These are phyloP conservation scores for Phytophthora citricola DNA, from an alignment of 352 stramenopile species.

Conservation along the genomic window DNA sequence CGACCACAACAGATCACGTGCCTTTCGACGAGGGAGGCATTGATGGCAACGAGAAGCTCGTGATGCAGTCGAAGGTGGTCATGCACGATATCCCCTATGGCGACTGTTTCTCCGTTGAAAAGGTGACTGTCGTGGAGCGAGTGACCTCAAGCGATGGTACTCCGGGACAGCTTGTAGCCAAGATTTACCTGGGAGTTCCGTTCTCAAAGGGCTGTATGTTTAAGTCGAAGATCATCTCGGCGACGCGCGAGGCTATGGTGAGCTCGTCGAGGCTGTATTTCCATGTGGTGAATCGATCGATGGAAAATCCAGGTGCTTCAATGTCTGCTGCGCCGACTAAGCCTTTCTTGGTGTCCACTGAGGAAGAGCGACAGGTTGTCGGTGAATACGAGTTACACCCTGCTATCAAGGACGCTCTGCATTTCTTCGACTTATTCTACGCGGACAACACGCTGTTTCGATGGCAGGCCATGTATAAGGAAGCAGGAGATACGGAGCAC, in stretches of 20 bases:
- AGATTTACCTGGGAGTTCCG: constrained; percentile 78
- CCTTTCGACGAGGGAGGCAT: constrained; percentile 46
- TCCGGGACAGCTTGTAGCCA: constrained; percentile 51
- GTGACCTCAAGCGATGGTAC: constrained; percentile 40
- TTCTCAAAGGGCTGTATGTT: constrained; percentile 92
- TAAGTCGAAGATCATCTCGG: constrained; percentile 90
- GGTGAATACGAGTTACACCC: constrained; percentile 73
- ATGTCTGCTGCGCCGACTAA: constrained; percentile 31
- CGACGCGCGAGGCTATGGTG: constrained; percentile 65
- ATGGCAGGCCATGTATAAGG: constrained; percentile 65
- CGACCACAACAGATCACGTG: constrained; percentile 77
- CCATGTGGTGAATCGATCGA: constrained; percentile 64
- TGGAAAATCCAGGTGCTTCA: constrained; percentile 31
- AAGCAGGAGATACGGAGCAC: constrained; percentile 72
- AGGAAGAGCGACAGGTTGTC: constrained; percentile 72
- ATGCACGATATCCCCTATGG: constrained; percentile 89
- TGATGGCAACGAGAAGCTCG: constrained; percentile 53
- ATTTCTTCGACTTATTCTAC: constrained; percentile 86
- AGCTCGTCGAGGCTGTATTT: constrained; percentile 66
- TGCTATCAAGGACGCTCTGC: constrained; percentile 49
- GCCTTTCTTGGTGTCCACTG: constrained; percentile 73
- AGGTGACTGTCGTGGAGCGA: constrained; percentile 66
- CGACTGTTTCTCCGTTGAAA: constrained; percentile 86
- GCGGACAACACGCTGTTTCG: constrained; percentile 51
- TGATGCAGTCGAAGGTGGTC: constrained; percentile 68